Percentiles rank a stretch among this genome's conserved stretches.
phyloP scores from a whole-genome alignment of 148 eudicot species.

The Arbutus unedo region DNA sequence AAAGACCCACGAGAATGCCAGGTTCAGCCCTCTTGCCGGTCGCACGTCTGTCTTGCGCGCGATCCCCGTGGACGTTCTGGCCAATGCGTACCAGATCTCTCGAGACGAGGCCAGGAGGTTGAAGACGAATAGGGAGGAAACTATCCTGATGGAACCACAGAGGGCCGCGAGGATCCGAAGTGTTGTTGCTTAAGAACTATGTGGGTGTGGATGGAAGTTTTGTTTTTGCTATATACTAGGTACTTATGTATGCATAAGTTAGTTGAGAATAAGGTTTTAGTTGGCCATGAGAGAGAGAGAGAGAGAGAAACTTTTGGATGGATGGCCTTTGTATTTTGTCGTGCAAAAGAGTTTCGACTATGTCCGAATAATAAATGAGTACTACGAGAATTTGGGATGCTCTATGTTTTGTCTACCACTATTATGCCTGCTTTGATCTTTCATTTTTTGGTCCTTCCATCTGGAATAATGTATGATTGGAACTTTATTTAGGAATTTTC shows the following conservation, averaged over 20 bases:
- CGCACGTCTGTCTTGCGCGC: constrained; percentile 60
- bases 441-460: too few relatives aligned
- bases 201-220: not conserved
- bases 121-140: constrained; percentile 48
- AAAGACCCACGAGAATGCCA: constrained; percentile 64
- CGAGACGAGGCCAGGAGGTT: constrained; percentile 44
- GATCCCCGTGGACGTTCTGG: constrained; percentile 52
- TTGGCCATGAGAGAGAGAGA: not conserved
- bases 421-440: too few relatives aligned
- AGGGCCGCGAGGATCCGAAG: constrained; percentile 20
- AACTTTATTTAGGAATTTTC: too few relatives aligned
- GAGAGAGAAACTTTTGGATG: not conserved
- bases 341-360: not conserved
- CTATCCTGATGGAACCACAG: constrained; percentile 36
- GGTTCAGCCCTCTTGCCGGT: constrained; percentile 54
- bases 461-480: too few relatives aligned
- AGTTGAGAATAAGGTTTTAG: not conserved
- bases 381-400: not conserved
- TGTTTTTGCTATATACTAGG: not conserved
- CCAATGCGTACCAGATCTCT: constrained; percentile 50
- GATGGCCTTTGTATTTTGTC: not conserved
- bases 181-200: constrained; percentile 29
- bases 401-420: not conserved
- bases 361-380: not conserved
- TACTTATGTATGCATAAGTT: not conserved